Evolutionary conservation across 768 basidiomycete genomes (phyloP).

Genomic region (Pleurotus salmoneostramineus): DNA sequence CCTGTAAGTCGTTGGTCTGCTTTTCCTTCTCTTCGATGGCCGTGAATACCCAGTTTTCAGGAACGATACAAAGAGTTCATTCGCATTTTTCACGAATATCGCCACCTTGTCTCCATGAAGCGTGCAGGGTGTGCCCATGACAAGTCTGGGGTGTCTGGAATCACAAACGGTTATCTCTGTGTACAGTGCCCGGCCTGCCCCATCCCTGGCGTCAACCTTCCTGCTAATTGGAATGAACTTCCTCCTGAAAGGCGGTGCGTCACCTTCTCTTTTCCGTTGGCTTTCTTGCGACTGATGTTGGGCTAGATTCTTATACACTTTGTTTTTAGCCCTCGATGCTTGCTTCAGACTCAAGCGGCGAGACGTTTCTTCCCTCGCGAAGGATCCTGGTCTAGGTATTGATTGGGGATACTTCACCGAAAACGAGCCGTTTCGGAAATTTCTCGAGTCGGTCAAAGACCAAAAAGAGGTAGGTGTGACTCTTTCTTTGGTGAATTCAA

Average conservation of each 20-base stretch:
- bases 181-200: conserved; percentile 23
- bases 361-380: neutral
- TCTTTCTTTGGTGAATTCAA: neutral
- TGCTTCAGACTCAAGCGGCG: conserved; percentile 21
- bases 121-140: conserved; percentile 20
- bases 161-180: conserved; percentile 8
- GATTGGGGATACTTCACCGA: conserved; percentile 9
- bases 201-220: conserved; percentile 21
- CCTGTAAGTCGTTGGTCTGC: neutral
- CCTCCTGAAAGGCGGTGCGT: neutral
- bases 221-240: conserved; percentile 9
- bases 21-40: neutral
- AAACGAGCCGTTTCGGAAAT: conserved; percentile 9
- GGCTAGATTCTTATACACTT: conserved; percentile 18
- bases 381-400: conserved; percentile 11
- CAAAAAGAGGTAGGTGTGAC: neutral
- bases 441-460: conserved; percentile 7
- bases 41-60: conserved; percentile 9
- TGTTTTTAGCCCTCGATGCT: conserved; percentile 19
- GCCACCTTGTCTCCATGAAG: conserved; percentile 20
- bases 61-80: conserved; percentile 24
- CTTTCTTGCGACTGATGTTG: no score
- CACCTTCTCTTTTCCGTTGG: no score
- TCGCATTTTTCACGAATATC: conserved; percentile 18
- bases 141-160: conserved; percentile 10